A percentile compares a stretch with the other conserved stretches of the same genome.
These are phyloP conservation scores for Colletotrichum sp. DNA, from an alignment of 2,329 filamentous ascomycete genomes.

Conservation along the genomic window DNA sequence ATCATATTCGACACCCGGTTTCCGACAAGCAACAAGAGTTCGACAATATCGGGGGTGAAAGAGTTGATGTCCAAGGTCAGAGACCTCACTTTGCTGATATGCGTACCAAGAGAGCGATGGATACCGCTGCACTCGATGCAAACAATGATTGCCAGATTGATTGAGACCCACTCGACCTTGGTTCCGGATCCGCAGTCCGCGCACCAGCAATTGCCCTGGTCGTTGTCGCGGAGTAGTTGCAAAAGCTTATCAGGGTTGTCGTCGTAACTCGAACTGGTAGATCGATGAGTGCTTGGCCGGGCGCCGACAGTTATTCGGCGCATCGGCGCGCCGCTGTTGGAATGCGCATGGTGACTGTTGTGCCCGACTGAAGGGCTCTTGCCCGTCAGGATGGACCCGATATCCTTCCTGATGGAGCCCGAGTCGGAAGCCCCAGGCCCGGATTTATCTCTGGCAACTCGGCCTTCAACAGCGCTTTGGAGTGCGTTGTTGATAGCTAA, in stretches of 20 bases:
- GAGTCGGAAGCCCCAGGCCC: conserved; percentile 48
- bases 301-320: conserved; percentile 92
- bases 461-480: conserved; percentile 92
- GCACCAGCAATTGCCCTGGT: conserved; percentile 92
- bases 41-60: conserved; percentile 96
- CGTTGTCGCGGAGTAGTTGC: conserved; percentile 84
- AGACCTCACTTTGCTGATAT: conserved; percentile 96
- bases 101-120: conserved; percentile 92
- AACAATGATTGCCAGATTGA: conserved; percentile 94
- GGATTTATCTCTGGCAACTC: conserved; percentile 63
- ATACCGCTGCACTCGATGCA: conserved; percentile 99
- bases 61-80: conserved; percentile 94
- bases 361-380: conserved; percentile 78
- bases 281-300: conserved; percentile 74
- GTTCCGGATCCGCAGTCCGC: conserved; percentile 90
- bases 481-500: conserved; percentile 94
- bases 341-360: conserved; percentile 54
- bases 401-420: conserved; percentile 76
- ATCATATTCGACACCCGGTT: conserved; percentile 96
- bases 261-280: conserved; percentile 75
- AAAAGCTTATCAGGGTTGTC: conserved; percentile 86
- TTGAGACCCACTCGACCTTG: conserved; percentile 99
- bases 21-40: conserved; percentile 87
- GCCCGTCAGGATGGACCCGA: conserved; percentile 90
- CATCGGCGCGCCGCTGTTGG: conserved; percentile 64